A percentile compares a stretch with the other conserved stretches of the same genome.
phyloP scores from a whole-genome alignment of 2,329 filamentous ascomycete species.

The Chaetomium olivaceum region DNA sequence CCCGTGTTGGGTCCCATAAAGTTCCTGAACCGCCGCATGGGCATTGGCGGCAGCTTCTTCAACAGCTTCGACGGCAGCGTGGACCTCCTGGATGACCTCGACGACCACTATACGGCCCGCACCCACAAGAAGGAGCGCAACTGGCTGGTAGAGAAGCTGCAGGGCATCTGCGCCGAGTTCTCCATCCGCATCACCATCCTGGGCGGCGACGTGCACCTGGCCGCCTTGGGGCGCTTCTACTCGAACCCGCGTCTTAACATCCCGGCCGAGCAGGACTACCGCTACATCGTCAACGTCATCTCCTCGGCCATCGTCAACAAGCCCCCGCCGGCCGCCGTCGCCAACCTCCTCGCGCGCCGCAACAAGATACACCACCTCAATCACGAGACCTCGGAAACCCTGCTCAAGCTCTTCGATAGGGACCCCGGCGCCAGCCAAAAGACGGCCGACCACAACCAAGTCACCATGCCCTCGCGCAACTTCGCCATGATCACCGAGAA shows the following conservation, averaged over 20 bases:
- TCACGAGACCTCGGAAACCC: conserved; percentile 80
- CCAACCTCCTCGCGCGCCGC: conserved; percentile 84
- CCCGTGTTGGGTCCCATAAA: conserved; percentile 87
- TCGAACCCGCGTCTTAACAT: conserved; percentile 79
- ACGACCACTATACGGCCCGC: conserved; percentile 93
- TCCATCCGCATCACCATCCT: conserved; percentile 90
- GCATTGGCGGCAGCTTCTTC: conserved; percentile 80
- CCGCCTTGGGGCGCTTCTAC: conserved; percentile 91
- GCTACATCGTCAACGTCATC: conserved; percentile 94
- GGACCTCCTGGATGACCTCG: conserved; percentile 87
- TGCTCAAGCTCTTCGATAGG: conserved; percentile 88
- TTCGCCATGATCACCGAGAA: conserved; percentile 92
- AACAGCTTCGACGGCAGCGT: conserved; percentile 94
- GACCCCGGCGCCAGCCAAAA: conserved; percentile 79
- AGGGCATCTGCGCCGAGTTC: conserved; percentile 80
- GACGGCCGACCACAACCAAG: conserved; percentile 72
- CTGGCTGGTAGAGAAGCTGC: conserved; percentile 75
- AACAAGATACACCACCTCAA: conserved; percentile 79
- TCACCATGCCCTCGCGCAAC: conserved; percentile 90
- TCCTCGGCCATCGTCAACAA: conserved; percentile 96
- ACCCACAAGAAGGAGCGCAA: conserved; percentile 90
- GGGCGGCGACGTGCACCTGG: conserved; percentile 90
- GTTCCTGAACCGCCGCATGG: conserved; percentile 87
- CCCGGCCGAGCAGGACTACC: conserved; percentile 76
- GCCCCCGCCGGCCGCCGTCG: conserved; percentile 82